Percentiles rank a stretch among this genome's conserved stretches.
Evolutionary conservation across 2,329 filamentous ascomycete species (phyloP).

Genomic region (Alternaria gansuensis): DNA sequence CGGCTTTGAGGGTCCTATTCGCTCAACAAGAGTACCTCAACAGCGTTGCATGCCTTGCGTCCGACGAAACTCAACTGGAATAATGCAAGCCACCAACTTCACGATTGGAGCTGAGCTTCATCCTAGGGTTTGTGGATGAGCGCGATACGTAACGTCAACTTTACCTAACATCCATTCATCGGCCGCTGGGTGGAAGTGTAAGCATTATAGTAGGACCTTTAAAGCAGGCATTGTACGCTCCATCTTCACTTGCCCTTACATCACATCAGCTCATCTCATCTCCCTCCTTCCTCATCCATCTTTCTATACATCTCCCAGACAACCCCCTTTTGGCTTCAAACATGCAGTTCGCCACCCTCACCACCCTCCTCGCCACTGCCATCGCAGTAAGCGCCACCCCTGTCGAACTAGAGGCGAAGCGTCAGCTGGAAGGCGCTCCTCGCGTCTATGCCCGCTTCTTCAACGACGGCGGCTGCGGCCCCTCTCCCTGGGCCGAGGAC

Average conservation of each 20-base stretch:
- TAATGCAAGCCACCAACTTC: constrained; percentile 1
- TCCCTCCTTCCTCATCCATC: neutral
- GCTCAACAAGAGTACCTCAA: neutral
- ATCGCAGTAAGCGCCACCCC: constrained; percentile 13
- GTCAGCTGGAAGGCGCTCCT: constrained; percentile 14
- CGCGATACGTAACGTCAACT: neutral
- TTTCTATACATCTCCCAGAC: neutral
- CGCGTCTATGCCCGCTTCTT: constrained; percentile 24
- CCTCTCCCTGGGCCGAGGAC: constrained; percentile 18
- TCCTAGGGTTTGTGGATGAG: neutral
- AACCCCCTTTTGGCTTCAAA: neutral
- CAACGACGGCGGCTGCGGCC: constrained; percentile 14
- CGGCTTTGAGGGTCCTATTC: neutral
- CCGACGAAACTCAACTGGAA: neutral
- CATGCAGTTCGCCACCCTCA: constrained; percentile 18
- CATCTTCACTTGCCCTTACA: neutral
- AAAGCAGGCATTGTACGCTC: neutral
- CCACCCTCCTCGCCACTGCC: constrained; percentile 13
- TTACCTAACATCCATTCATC: neutral
- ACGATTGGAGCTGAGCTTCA: neutral
- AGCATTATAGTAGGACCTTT: neutral
- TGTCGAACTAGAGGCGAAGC: constrained; percentile 9
- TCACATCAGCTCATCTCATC: neutral
- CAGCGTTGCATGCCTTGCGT: neutral
- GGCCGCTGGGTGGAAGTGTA: neutral